Percentiles rank a stretch among this genome's conserved stretches.
phyloP scores from a whole-genome alignment of 306 rosid genomes.

The Albizia julibrissin region DNA sequence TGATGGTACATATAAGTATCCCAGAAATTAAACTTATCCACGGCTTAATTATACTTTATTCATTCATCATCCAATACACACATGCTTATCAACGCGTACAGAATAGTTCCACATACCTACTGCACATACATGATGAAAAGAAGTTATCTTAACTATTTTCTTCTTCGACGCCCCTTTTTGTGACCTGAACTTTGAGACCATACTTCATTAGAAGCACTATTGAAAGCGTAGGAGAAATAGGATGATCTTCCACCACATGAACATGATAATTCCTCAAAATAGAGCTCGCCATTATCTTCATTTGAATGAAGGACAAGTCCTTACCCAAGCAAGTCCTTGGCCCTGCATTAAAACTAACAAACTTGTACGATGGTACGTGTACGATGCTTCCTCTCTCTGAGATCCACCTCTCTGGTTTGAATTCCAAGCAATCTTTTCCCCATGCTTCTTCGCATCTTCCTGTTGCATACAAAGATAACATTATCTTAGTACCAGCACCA shows the following conservation, averaged over 20 bases:
- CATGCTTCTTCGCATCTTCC: background rate
- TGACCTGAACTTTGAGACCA: background rate
- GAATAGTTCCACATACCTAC: background rate
- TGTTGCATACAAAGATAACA: background rate
- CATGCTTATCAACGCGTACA: background rate
- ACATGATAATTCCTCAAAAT: background rate
- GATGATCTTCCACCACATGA: background rate
- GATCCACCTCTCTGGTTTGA: slow-evolving; percentile 10
- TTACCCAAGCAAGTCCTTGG: slow-evolving; percentile 2
- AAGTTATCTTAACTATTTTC: background rate
- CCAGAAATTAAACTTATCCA: no score
- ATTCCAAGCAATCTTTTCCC: slow-evolving; percentile 8
- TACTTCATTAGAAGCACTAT: background rate
- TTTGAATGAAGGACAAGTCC: background rate
- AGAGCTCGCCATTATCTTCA: background rate
- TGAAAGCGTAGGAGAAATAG: background rate
- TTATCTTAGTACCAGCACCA: background rate
- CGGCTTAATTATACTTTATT: background rate
- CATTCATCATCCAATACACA: background rate
- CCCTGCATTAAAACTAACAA: background rate
- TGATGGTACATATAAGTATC: no score
- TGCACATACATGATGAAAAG: background rate
- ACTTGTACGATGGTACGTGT: background rate
- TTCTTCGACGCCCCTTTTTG: background rate
- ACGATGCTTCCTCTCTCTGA: background rate